Conservation (phyloP, 2,329 filamentous ascomycete genomes). For the Fusarium sp. region DNA sequence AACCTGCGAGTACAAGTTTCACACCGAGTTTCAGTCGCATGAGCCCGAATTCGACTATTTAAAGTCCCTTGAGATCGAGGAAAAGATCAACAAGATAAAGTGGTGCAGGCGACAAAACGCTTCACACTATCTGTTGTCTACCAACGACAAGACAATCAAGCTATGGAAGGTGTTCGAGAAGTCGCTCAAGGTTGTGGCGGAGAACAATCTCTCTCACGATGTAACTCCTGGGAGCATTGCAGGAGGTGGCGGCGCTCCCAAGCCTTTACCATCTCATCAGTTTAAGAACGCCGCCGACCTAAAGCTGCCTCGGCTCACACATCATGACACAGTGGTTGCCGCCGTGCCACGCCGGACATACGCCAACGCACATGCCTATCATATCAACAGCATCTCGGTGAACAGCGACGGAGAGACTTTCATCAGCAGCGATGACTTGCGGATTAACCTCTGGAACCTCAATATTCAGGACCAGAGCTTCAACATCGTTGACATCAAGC, state of each 20-base stretch:
- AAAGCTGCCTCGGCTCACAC: conserved; percentile 94
- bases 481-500: conserved; percentile 99
- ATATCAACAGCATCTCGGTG: conserved; percentile 99
- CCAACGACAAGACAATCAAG: conserved; percentile 99
- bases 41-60: conserved; percentile 99
- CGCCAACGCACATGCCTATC: conserved; percentile 97
- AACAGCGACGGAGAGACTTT: conserved; percentile 99
- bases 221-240: conserved; percentile 79
- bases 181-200: conserved; percentile 96
- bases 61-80: conserved; percentile 98
- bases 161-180: conserved; percentile 99
- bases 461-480: conserved; percentile 99
- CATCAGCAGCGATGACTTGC: conserved; percentile 96
- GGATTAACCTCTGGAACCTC: conserved; percentile 98
- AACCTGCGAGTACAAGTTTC: conserved; percentile 99
- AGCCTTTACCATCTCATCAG: conserved; percentile 72
- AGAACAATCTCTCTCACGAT: conserved; percentile 98
- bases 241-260: conserved; percentile 80
- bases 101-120: conserved; percentile 99
- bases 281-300: conserved; percentile 86
- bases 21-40: conserved; percentile 99
- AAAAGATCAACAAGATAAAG: conserved; percentile 99
- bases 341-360: conserved; percentile 96
- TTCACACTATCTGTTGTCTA: conserved; percentile 96
- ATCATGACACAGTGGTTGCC: conserved; percentile 97